Evolutionary conservation across 2,329 filamentous ascomycete genomes (phyloP).

Genomic region (Drechslera avenae): DNA sequence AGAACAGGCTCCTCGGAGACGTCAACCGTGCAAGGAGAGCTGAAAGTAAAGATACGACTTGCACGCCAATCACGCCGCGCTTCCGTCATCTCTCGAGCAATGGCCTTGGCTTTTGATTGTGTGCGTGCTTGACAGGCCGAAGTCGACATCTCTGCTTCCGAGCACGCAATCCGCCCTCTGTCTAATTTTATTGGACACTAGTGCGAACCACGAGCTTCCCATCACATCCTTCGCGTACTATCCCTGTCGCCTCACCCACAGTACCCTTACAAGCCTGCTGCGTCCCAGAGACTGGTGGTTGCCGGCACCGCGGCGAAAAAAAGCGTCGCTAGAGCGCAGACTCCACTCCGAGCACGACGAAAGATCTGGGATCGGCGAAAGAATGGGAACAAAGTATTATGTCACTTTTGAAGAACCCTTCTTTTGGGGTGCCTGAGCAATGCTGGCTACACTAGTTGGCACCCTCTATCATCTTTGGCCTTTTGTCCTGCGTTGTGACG

Average conservation of each 20-base stretch:
- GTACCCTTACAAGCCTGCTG: constrained; percentile 27
- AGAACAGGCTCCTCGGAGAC: background rate
- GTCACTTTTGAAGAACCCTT: constrained; percentile 28
- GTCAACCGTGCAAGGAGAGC: background rate
- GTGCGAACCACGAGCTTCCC: constrained; percentile 17
- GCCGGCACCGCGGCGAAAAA: constrained; percentile 21
- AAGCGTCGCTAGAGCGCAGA: constrained; percentile 5
- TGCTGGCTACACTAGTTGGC: background rate
- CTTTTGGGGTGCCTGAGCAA: constrained; percentile 12
- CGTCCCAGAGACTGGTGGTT: constrained; percentile 19
- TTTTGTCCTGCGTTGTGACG: background rate
- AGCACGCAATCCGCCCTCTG: constrained; percentile 41
- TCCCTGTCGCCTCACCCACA: constrained; percentile 35
- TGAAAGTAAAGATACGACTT: too few relatives aligned
- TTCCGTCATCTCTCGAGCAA: too few relatives aligned
- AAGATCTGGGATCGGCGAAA: constrained; percentile 12
- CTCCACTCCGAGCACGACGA: background rate
- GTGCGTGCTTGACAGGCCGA: background rate
- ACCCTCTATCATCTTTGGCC: background rate
- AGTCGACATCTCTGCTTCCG: constrained; percentile 38
- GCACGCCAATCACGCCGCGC: too few relatives aligned
- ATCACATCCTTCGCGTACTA: constrained; percentile 27
- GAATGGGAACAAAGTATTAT: constrained; percentile 23
- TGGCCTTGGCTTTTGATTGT: constrained; percentile 1
- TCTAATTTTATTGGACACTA: constrained; percentile 29